phyloP scores from a whole-genome alignment of 1,284 basidiomycete genomes.

The Xerocomus nothofagi region DNA sequence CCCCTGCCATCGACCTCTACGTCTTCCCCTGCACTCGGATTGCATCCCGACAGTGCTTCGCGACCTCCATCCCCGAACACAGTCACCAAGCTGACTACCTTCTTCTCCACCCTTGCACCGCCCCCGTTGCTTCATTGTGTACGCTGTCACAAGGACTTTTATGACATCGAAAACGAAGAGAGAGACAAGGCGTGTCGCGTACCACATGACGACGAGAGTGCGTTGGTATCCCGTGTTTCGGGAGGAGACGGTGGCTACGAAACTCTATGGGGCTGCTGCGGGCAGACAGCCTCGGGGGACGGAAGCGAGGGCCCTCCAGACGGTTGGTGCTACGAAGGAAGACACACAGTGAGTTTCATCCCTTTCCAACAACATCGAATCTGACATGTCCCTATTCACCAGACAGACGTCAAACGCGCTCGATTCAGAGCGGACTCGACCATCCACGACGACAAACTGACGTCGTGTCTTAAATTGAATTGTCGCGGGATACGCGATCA shows the following conservation, averaged over 20 bases:
- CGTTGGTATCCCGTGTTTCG: slow-evolving; percentile 46
- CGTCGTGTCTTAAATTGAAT: slow-evolving; percentile 53
- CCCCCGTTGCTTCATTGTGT: slow-evolving; percentile 70
- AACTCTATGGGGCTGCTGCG: slow-evolving; percentile 70
- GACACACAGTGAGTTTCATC: slow-evolving; percentile 61
- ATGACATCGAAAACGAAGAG: slow-evolving; percentile 53
- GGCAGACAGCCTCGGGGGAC: slow-evolving; percentile 64
- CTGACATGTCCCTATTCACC: not conserved
- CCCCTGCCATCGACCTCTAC: slow-evolving; percentile 18
- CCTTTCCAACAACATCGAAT: not conserved
- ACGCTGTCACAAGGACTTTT: slow-evolving; percentile 66
- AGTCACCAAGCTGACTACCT: slow-evolving; percentile 47
- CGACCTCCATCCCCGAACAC: slow-evolving; percentile 33
- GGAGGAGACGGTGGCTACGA: slow-evolving; percentile 47
- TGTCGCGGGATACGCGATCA: slow-evolving; percentile 48
- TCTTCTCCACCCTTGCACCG: slow-evolving; percentile 59
- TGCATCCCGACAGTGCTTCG: slow-evolving; percentile 7
- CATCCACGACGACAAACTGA: slow-evolving; percentile 62
- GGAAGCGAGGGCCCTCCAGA: slow-evolving; percentile 79
- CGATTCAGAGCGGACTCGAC: slow-evolving; percentile 75
- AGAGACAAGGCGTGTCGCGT: slow-evolving; percentile 54
- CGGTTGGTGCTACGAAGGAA: slow-evolving; percentile 81
- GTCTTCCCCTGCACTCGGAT: not conserved
- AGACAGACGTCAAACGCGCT: slow-evolving; percentile 73
- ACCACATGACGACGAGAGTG: slow-evolving; percentile 54